Evolutionary conservation across 768 basidiomycete genomes (phyloP).

Genomic region (Brasilioporus rufonigricans): DNA sequence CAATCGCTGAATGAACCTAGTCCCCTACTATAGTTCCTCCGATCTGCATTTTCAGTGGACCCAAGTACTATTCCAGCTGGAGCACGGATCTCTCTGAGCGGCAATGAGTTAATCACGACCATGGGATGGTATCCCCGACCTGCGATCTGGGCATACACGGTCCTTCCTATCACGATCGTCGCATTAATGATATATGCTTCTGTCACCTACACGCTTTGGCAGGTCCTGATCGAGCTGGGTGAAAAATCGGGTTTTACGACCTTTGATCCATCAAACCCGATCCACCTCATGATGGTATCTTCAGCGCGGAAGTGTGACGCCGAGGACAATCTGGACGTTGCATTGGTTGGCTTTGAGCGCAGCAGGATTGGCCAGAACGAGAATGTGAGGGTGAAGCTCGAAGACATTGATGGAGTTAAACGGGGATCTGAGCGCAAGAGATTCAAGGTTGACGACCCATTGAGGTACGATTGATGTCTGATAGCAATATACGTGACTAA

Average conservation of each 20-base stretch:
- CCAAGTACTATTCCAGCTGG: neutral
- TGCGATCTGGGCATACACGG: neutral
- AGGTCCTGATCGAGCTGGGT: neutral
- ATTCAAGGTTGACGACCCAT: neutral
- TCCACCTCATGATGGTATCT: slow-evolving; percentile 7
- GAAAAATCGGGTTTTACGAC: neutral
- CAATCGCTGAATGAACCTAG: neutral
- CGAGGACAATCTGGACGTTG: neutral
- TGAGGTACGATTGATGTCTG: neutral
- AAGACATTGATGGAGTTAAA: neutral
- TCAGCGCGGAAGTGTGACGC: neutral
- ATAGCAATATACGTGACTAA: too few relatives aligned
- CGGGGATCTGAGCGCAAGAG: neutral
- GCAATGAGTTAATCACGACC: neutral
- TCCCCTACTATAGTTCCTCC: neutral
- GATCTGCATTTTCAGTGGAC: slow-evolving; percentile 8
- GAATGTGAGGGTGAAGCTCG: neutral
- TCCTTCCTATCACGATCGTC: slow-evolving; percentile 5
- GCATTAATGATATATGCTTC: slow-evolving; percentile 3
- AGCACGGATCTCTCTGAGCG: neutral
- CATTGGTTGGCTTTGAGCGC: neutral
- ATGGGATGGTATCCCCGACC: slow-evolving; percentile 2
- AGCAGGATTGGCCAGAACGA: neutral
- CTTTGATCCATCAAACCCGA: slow-evolving; percentile 7
- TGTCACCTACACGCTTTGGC: slow-evolving; percentile 6